Evolutionary conservation across 106 monocot genomes (phyloP).

Genomic region (Narthecium ossifragum): DNA sequence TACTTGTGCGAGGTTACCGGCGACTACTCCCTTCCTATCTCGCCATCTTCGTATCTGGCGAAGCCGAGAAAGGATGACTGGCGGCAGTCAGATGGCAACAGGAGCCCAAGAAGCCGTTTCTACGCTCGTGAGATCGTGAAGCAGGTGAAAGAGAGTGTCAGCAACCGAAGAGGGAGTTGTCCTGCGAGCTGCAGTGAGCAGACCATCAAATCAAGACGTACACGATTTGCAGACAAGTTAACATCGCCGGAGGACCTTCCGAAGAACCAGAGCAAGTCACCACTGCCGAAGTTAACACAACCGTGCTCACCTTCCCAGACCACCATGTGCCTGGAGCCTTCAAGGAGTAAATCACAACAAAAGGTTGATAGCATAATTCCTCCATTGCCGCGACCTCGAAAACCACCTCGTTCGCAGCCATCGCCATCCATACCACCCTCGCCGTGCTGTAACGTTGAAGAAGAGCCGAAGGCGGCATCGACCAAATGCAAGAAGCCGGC

Average conservation of each 20-base stretch:
- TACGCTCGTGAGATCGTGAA: constrained; percentile 39
- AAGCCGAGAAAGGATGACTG: constrained; percentile 8
- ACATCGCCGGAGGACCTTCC: not conserved
- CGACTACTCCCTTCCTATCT: constrained; percentile 13
- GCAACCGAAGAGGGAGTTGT: constrained; percentile 10
- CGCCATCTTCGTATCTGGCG: not conserved
- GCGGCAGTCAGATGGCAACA: constrained; percentile 19
- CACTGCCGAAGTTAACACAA: not conserved
- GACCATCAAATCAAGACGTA: constrained; percentile 11
- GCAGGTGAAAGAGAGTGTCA: constrained; percentile 31
- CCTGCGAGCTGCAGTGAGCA: not conserved
- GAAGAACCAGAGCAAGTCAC: not conserved
- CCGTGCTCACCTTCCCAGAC: not conserved
- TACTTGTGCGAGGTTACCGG: not conserved
- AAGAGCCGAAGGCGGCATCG: not conserved
- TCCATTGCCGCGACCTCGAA: not conserved
- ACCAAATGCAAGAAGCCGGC: constrained; percentile 22
- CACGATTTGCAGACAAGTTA: not conserved
- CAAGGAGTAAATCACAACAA: not conserved
- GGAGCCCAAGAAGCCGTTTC: constrained; percentile 16
- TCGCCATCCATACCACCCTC: not conserved
- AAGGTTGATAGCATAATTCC: not conserved
- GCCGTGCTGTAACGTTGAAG: too few species aligned
- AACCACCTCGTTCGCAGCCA: not conserved
- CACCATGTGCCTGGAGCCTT: not conserved